Conservation (phyloP, 2,329 filamentous ascomycete genomes). For the Trichoderma brevicompactum region DNA sequence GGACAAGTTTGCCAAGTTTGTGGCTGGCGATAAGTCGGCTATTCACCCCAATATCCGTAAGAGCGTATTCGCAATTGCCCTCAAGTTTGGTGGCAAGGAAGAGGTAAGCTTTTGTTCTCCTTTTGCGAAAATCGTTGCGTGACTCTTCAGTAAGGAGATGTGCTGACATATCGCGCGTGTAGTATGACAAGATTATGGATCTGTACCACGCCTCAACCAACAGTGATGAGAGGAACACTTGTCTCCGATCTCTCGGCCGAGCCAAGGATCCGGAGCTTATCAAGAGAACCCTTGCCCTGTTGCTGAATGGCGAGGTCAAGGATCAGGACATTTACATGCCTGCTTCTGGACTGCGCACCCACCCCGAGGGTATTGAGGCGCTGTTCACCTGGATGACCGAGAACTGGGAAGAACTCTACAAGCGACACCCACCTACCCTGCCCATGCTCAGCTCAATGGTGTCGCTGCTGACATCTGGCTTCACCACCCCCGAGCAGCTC, state of each 20-base stretch:
- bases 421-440: slow-evolving; percentile 82
- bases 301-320: slow-evolving; percentile 82
- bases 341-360: slow-evolving; percentile 75
- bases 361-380: slow-evolving; percentile 76
- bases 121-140: background rate
- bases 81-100: slow-evolving; percentile 82
- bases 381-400: slow-evolving; percentile 82
- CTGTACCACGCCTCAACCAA: slow-evolving; percentile 74
- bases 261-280: slow-evolving; percentile 79
- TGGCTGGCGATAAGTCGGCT: slow-evolving; percentile 75
- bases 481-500: slow-evolving; percentile 77
- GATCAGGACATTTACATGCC: slow-evolving; percentile 95
- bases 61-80: slow-evolving; percentile 81
- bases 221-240: slow-evolving; percentile 85
- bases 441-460: slow-evolving; percentile 87
- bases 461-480: slow-evolving; percentile 78
- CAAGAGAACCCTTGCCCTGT: slow-evolving; percentile 74
- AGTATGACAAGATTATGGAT: slow-evolving; percentile 77
- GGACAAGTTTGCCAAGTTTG: slow-evolving; percentile 88
- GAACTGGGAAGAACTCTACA: slow-evolving; percentile 84
- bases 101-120: slow-evolving; percentile 59
- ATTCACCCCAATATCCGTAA: slow-evolving; percentile 91
- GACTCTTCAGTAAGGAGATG: no score
- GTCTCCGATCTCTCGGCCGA: slow-evolving; percentile 80
- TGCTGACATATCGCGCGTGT: slow-evolving; percentile 29